These are phyloP conservation scores for Eucalyptus cloeziana DNA, from an alignment of 345 rosid genomes.

Conservation along the genomic window DNA sequence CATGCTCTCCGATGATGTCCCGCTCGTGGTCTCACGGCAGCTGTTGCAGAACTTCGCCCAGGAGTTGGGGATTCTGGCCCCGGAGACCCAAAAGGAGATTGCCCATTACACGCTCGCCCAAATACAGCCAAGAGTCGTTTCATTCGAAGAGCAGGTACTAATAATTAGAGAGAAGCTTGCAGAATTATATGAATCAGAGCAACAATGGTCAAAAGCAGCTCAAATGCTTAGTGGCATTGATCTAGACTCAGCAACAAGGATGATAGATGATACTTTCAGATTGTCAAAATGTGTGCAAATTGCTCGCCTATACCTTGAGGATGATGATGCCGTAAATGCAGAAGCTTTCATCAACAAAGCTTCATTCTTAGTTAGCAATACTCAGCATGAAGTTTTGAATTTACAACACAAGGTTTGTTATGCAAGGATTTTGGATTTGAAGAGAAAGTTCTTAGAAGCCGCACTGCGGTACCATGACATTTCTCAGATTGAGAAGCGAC, in stretches of 20 bases:
- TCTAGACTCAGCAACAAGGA: conserved; percentile 84
- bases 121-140: conserved; percentile 96
- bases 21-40: conserved; percentile 93
- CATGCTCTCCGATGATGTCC: conserved; percentile 87
- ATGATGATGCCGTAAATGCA: conserved; percentile 95
- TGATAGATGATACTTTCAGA: conserved; percentile 72
- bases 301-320: conserved; percentile 96
- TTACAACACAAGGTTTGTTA: conserved; percentile 95
- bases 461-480: conserved; percentile 87
- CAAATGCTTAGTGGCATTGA: conserved; percentile 99
- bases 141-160: conserved; percentile 90
- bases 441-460: conserved; percentile 94
- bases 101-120: conserved; percentile 79
- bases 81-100: conserved; percentile 83
- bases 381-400: conserved; percentile 86
- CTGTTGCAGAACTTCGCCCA: conserved; percentile 80
- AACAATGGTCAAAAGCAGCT: conserved; percentile 94
- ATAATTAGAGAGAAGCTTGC: conserved; percentile 95
- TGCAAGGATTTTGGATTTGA: conserved; percentile 95
- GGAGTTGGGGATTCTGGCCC: conserved; percentile 69
- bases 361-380: conserved; percentile 91
- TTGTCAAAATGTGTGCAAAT: conserved; percentile 95
- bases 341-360: conserved; percentile 95
- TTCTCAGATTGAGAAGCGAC: conserved; percentile 92
- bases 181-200: conserved; percentile 80